These are phyloP conservation scores for Chaetomium sp. DNA, from an alignment of 2,329 filamentous ascomycete genomes.

Conservation along the genomic window DNA sequence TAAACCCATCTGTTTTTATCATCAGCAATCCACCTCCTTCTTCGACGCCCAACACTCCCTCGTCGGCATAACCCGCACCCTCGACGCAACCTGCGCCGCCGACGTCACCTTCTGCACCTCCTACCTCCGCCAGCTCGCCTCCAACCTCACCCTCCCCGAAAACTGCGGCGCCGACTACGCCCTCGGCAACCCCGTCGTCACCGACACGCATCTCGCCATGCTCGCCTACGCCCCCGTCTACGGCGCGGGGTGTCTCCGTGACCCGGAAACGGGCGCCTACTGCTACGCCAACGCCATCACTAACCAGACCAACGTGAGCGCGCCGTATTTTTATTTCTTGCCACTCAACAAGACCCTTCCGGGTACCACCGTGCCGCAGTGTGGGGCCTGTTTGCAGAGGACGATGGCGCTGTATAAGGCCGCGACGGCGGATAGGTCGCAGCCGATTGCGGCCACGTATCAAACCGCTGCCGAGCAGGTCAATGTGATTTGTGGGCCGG, in stretches of 20 bases:
- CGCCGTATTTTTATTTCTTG: slow-evolving; percentile 79
- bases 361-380: slow-evolving; percentile 60
- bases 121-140: slow-evolving; percentile 59
- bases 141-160: slow-evolving; percentile 51
- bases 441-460: slow-evolving; percentile 65
- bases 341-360: slow-evolving; percentile 71
- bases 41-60: slow-evolving; percentile 71
- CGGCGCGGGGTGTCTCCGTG: slow-evolving; percentile 70
- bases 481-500: slow-evolving; percentile 56
- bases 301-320: slow-evolving; percentile 61
- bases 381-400: slow-evolving; percentile 66
- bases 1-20: no score
- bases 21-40: slow-evolving; percentile 73
- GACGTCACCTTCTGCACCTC: slow-evolving; percentile 58
- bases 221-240: slow-evolving; percentile 72
- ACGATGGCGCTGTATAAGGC: slow-evolving; percentile 77
- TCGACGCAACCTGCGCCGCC: slow-evolving; percentile 71
- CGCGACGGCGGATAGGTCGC: slow-evolving; percentile 58
- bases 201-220: slow-evolving; percentile 69
- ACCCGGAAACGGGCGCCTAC: slow-evolving; percentile 60
- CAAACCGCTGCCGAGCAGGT: slow-evolving; percentile 63
- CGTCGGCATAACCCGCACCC: slow-evolving; percentile 64
- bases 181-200: slow-evolving; percentile 60
- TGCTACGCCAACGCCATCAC: slow-evolving; percentile 80
- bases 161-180: slow-evolving; percentile 69